phyloP scores from a whole-genome alignment of 2,329 filamentous ascomycete species.

The Rutstroemia sp. region DNA sequence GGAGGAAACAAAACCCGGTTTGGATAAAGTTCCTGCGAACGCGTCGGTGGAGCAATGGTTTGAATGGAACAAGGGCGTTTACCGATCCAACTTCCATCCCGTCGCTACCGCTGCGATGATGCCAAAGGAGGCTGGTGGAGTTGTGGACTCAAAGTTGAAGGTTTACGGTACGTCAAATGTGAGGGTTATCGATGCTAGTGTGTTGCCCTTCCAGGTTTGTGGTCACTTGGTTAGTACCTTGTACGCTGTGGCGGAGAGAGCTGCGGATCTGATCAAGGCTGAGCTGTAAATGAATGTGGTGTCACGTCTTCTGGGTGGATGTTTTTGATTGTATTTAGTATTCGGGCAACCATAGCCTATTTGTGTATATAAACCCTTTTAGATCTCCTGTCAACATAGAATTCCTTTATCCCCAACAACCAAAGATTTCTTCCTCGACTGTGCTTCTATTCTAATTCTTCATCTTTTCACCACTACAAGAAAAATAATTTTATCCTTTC shows the following conservation, averaged over 20 bases:
- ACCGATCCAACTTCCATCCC: conserved; percentile 14
- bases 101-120: conserved; percentile 17
- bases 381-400: no score
- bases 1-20: conserved; percentile 8
- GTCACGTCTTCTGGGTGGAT: no score
- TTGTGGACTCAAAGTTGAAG: conserved; percentile 15
- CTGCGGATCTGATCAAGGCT: conserved; percentile 13
- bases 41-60: conserved; percentile 7
- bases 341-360: no score
- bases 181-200: conserved; percentile 17
- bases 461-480: no score
- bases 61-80: conserved; percentile 1
- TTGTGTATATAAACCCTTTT: no score
- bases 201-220: conserved; percentile 13
- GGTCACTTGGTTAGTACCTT: conserved; percentile 15
- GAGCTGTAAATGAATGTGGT: not conserved
- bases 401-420: no score
- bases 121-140: conserved; percentile 13
- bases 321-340: no score
- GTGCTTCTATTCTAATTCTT: no score
- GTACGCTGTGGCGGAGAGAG: conserved; percentile 17
- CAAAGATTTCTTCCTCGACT: no score
- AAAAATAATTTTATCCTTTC: no score
- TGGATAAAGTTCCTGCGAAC: conserved; percentile 1
- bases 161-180: conserved; percentile 16